Base-by-base conservation (phyloP, 2,329 filamentous ascomycete genomes). In the Trichoderma simmonsii region DNA sequence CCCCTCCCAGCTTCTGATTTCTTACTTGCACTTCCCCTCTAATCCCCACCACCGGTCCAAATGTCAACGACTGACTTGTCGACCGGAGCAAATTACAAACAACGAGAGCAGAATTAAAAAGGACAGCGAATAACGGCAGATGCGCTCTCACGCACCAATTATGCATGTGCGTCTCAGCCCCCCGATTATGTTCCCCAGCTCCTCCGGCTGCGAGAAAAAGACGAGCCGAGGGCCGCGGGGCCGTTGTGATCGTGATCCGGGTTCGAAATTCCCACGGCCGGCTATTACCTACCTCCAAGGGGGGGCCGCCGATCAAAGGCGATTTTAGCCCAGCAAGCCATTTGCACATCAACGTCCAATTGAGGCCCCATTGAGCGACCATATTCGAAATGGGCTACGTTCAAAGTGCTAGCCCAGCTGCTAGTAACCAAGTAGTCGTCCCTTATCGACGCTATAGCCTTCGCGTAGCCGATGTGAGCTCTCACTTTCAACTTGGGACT, bases 391-490 rank as follows among this genome's bases (percentile, higher is more conserved):
- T 36, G 18, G 59, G 59, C 30, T 66, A 12, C 48, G 21, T 24
- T 56, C 3, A n/a, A 21, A 12, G 9, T 66, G 63, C 63, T 56
- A 57, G 48, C n/a, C 15, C 39, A 39, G 48, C n/a, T 26, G 32
- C 63, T 66, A 66, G 63, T 21, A 66, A 36, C 32, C 32, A 21
- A 39, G 32, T 39, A 39, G 59, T 39, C 34, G 60, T 39, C 32
- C 51, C 64, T 59, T 57, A 67, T 67, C 64, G 64, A 67, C 64
- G 64, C 65, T 48, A 69, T 69, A 51, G 65, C 26, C 51, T 54
- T 69, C 65, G 56, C 65, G 54, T 61, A 69, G 56, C 26, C 62
- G 62, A 51, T 54, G 30, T 54, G 62, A 65, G 62, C 34, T 28
- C 21, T 69, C 65, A 60, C 56, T 51, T 60, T 8, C 11, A 48